Evolutionary conservation across 2,329 filamentous ascomycete genomes (phyloP), one percentile per base, ranked within the genome.

Genomic region (Colletotrichum filicis): DNA sequence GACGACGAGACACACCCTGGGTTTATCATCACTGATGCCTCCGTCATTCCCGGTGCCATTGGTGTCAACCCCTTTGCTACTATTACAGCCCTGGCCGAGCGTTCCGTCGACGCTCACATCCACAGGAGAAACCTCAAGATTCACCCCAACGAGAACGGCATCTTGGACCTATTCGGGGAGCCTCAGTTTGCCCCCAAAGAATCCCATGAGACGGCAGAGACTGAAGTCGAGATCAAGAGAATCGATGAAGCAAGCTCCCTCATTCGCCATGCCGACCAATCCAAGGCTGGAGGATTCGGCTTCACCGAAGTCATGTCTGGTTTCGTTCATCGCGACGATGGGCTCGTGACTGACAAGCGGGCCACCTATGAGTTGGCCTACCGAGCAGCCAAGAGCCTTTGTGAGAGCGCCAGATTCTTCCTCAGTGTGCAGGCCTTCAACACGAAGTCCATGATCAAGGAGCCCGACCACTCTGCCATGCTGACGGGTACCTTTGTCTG

Each of bases 61-160:
- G 87, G 91, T 16, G 90, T 91, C 3, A 94, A 94, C 76, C 92
- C 92, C 0, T 87, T 92, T 65, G 92, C 92, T 1, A 94, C 92
- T 1, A 93, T 93, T 75, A 88, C 91, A 0, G 92, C 92, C 3
- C 85, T 94, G 24, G 91, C 92, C 0, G 92, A 93, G 80, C 85
- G 92, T 11, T 88, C 89, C 0, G 86, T 93, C 7, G 87, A 89
- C 64, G 78, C 85, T 6, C 87, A 88, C 63, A 84, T 86, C 2
- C 75, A 81, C 64, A 80, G 82, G 9, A 77, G 83, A 7, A 76
- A 77, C 0, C 82, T 91, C 12, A 74, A 69, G 6, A 87, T 92
- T 64, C 84, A 86, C 70, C 79, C 81, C 2, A 80, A 85, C 26
- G 82, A 81, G 28, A 89, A 88, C 70, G 85, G 82, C 1, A 77